Evolutionary conservation across 2,329 filamentous ascomycete species (phyloP), one percentile per base, ranked within the genome.

Genomic region (Curvularia sp.): DNA sequence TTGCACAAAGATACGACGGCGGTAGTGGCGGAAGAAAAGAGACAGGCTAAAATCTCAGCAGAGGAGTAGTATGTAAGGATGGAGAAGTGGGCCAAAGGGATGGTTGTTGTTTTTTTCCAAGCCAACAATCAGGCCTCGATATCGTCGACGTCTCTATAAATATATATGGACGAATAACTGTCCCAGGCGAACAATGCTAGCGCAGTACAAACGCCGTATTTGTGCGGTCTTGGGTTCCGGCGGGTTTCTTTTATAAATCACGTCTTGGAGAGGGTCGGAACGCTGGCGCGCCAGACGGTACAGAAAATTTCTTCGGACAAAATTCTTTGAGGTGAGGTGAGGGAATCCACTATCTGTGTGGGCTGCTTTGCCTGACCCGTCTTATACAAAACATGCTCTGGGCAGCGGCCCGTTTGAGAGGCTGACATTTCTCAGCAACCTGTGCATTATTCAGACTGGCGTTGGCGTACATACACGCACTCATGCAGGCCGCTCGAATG

Each of bases 341-440:
- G 10, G 25, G 41, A 43, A 43, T 43, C 41, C 41, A 43, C 41
- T 18, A 8, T n/a, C n/a, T 39, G 13, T 1, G 21, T 15, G 6
- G 23, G 23, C 12, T 43, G 23, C 1, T 21, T n/a, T n/a, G 34
- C 41, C 23, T 12, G 41, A 10, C 18, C 28, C 19, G 27, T 42
- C 15, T 51, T 55, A 50, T 55, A 59, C 27, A 36, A 15, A 36
- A 36, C 30, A 39, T 23, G 15, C 36, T 18, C 10, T 34, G 36
- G 50, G 57, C 57, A 57, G 46, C 46, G 42, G 19, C 49, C 7
- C 8, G 41, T 53, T 27, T 49, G 55, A 19, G 18, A 4, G 15
- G 18, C 5, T 19, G 27, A 32, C 55, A 69, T 71, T 69, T 67
- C 64, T 71, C 67, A 69, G 67, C 65, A 71, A 45, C 54, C 10